Base-by-base conservation (phyloP, 805 yeast species). In the Candida dendrica region DNA sequence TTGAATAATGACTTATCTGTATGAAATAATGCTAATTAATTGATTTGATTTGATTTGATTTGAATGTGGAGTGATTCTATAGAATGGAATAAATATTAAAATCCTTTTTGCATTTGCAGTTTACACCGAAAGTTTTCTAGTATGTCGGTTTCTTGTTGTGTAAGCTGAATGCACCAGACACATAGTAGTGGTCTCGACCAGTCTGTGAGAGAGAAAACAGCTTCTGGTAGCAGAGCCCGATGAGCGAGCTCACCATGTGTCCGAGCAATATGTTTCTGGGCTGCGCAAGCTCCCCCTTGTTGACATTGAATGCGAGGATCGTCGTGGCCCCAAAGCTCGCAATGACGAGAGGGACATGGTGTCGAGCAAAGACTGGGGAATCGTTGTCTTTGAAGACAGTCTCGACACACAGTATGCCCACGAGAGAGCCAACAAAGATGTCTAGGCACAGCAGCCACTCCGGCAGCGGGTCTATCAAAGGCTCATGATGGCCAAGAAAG, bases 251-350 rank as follows among this genome's bases (percentile, higher is more conserved):
- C n/a, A 74, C 19, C 41, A 79, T 65, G 38, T 77, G 77, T 16
- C 83, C 83, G 36, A 72, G 27, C 13, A 77, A 41, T 2, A 77
- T 60, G 51, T 71, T 74, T 34, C 83, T 55, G 0, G 84, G 84
- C 58, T 79, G 84, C 0, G 82, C 74, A 36, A 78, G 57, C 2
- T 83, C 83, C 1, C 75, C 68, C 18, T 54, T 65, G 11, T 62
- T 55, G 3, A 77, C 70, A 50, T 76, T 77, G 56, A 69, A 78
- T 39, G 74, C 60, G 14, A 78, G 61, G 37, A 78, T 69, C 6
- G 81, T 79, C 1, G 78, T 61, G 0, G 84, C 84, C 1, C 79
- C 84, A 47, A 71, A 72, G 49, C 68, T 60, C 7, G 77, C 77
- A 34, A 72, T 56, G 11, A 72, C 64, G 18, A 66, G 50, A 6